Evolutionary conservation across 371 early-diverging fungal species (phyloP).

Genomic region (Apophysomyces elegans): DNA sequence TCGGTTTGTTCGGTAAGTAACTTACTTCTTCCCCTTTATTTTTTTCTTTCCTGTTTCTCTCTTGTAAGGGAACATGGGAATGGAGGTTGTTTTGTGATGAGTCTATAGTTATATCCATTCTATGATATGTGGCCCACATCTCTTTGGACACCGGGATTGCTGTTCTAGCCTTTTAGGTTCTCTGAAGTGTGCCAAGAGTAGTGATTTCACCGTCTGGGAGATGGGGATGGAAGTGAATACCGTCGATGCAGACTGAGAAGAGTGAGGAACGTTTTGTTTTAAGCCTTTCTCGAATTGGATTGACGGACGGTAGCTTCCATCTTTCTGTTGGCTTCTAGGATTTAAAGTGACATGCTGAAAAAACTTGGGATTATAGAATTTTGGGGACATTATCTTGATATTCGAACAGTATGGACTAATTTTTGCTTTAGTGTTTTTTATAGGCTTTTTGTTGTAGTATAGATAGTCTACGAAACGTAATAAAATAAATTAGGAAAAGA

Average conservation of each 20-base stretch:
- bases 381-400: background rate
- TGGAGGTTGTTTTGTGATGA: slow-evolving; percentile 28
- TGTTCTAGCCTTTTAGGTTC: slow-evolving; percentile 35
- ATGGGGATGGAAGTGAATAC: slow-evolving; percentile 28
- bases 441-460: background rate
- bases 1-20: slow-evolving; percentile 11
- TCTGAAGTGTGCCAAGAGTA: slow-evolving; percentile 25
- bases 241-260: background rate
- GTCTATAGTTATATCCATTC: slow-evolving; percentile 52
- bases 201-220: slow-evolving; percentile 24
- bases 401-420: background rate
- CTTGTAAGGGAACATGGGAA: background rate
- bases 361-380: slow-evolving; percentile 12
- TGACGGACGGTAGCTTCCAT: slow-evolving; percentile 16
- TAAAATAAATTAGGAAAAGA: background rate
- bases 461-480: background rate
- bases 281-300: background rate
- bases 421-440: background rate
- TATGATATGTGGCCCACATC: slow-evolving; percentile 50
- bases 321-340: slow-evolving; percentile 51
- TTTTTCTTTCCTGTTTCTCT: background rate
- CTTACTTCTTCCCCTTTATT: background rate
- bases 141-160: slow-evolving; percentile 19
- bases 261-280: slow-evolving; percentile 16
- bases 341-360: slow-evolving; percentile 45